Evolutionary conservation across 371 early-diverging fungal genomes (phyloP).

Genomic region (Mucor mucedo): DNA sequence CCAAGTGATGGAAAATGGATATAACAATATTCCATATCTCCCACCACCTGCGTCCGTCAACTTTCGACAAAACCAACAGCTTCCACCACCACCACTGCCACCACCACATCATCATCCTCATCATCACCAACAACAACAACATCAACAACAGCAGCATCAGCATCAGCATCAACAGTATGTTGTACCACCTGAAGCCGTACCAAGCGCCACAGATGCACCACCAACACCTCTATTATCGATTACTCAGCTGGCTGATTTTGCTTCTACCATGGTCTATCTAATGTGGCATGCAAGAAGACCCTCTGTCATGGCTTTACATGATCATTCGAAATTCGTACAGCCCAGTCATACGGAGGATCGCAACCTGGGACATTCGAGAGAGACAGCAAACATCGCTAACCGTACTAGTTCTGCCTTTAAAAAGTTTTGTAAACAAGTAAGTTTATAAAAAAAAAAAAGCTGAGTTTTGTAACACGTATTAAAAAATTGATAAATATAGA

Average conservation of each 20-base stretch:
- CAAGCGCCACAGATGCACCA: constrained; percentile 43
- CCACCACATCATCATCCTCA: constrained; percentile 14
- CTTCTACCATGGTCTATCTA: constrained; percentile 69
- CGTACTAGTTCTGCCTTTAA: constrained; percentile 58
- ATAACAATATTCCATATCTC: constrained; percentile 22
- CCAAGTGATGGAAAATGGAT: constrained; percentile 10
- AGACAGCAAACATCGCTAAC: constrained; percentile 52
- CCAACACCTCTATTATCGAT: constrained; percentile 38
- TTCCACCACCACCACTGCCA: constrained; percentile 35
- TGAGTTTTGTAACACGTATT: not conserved
- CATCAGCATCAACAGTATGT: constrained; percentile 1
- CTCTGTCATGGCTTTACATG: constrained; percentile 53
- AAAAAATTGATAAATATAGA: constrained; percentile 26
- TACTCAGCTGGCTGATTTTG: constrained; percentile 65
- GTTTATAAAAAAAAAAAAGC: not conserved
- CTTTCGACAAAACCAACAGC: constrained; percentile 6
- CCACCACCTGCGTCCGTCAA: constrained; percentile 15
- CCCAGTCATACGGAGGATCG: constrained; percentile 21
- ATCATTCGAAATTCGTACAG: constrained; percentile 22
- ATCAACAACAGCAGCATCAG: constrained; percentile 10
- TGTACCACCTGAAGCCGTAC: constrained; percentile 42
- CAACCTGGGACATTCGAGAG: constrained; percentile 29
- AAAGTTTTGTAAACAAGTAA: constrained; percentile 60
- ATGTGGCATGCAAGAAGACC: constrained; percentile 68
- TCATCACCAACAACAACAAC: constrained; percentile 15